Conservation (phyloP, 2,329 filamentous ascomycete species). For the Epichloe coenophiala region DNA sequence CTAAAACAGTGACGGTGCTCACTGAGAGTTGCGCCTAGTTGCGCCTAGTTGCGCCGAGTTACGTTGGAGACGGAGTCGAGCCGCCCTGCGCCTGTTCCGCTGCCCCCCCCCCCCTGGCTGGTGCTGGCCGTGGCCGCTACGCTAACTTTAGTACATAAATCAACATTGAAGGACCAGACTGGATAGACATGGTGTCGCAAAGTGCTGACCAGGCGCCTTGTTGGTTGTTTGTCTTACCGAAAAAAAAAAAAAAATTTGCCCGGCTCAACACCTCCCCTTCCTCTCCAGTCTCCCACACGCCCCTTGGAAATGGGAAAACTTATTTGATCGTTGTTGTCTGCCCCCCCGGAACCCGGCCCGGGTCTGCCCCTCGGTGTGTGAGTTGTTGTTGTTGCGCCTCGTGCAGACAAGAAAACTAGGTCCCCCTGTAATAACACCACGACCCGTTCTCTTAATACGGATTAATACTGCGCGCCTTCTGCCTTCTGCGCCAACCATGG, state of each 20-base stretch:
- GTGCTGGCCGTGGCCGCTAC: no score
- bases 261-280: not conserved
- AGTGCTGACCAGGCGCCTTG: no score
- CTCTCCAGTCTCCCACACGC: not conserved
- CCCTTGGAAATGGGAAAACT: not conserved
- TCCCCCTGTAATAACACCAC: not conserved
- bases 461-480: not conserved
- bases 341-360: no score
- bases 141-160: no score
- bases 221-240: no score
- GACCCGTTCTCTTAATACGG: not conserved
- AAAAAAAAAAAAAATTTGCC: no score
- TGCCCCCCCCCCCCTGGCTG: no score
- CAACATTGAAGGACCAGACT: no score
- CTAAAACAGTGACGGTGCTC: no score
- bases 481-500: constrained; percentile 1
- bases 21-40: no score
- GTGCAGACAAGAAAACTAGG: not conserved
- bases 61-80: not conserved
- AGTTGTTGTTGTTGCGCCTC: not conserved
- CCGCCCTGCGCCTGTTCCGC: not conserved
- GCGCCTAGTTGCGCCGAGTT: not conserved
- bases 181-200: no score
- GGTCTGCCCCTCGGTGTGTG: not conserved
- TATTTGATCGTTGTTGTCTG: constrained; percentile 3